phyloP scores from a whole-genome alignment of 2,329 filamentous ascomycete genomes.

The Hypoxylon sp. region DNA sequence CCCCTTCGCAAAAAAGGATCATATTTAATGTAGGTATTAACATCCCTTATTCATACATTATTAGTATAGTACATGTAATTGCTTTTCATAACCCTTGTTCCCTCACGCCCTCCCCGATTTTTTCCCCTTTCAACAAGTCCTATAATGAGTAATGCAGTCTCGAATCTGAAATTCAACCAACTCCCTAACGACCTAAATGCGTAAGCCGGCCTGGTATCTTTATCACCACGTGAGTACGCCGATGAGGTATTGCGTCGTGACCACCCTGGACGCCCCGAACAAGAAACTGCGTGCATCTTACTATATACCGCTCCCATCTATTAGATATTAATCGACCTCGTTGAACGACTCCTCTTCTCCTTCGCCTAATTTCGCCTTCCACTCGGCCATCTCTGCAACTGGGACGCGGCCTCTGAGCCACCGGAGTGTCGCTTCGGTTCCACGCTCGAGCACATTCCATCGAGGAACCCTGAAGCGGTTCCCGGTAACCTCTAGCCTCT shows the following conservation, averaged over 20 bases:
- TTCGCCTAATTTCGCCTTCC: slow-evolving; percentile 64
- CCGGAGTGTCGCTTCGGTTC: slow-evolving; percentile 85
- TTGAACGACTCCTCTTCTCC: slow-evolving; percentile 52
- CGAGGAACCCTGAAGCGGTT: slow-evolving; percentile 91
- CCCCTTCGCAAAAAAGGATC: not conserved
- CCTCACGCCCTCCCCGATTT: slow-evolving; percentile 1
- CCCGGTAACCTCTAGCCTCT: slow-evolving; percentile 82
- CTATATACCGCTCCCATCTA: slow-evolving; percentile 19
- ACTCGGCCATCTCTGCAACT: slow-evolving; percentile 70
- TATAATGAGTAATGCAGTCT: slow-evolving; percentile 30
- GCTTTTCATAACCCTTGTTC: slow-evolving; percentile 21
- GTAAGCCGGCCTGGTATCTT: slow-evolving; percentile 31
- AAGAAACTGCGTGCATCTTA: slow-evolving; percentile 11
- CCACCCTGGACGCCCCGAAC: slow-evolving; percentile 28
- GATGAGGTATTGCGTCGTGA: slow-evolving; percentile 24
- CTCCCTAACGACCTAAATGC: slow-evolving; percentile 6
- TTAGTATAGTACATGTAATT: slow-evolving; percentile 24
- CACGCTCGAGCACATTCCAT: slow-evolving; percentile 86
- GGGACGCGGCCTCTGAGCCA: slow-evolving; percentile 87
- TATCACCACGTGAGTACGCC: slow-evolving; percentile 29
- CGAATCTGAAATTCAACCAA: slow-evolving; percentile 27
- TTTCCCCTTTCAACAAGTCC: slow-evolving; percentile 35
- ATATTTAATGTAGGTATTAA: not conserved
- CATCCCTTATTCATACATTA: slow-evolving; percentile 25
- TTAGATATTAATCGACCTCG: slow-evolving; percentile 43